Evolutionary conservation across 2,329 filamentous ascomycete species (phyloP).

Genomic region (Apiospora sp.): DNA sequence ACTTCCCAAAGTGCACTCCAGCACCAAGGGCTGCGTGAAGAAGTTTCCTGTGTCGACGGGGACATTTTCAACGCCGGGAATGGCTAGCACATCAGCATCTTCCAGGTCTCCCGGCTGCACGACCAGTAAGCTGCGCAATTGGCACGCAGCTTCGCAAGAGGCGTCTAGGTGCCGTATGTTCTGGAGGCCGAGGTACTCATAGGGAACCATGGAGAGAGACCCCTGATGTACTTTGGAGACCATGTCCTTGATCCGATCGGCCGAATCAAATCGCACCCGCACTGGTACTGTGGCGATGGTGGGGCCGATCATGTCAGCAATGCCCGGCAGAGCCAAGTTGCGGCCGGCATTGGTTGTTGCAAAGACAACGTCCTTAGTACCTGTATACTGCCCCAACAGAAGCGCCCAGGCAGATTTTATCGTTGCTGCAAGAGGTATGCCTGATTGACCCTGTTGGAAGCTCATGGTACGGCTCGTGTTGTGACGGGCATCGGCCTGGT

Average conservation of each 20-base stretch:
- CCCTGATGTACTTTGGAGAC: conserved; percentile 43
- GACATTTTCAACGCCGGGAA: conserved; percentile 22
- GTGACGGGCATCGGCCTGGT: background rate
- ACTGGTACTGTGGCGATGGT: conserved; percentile 52
- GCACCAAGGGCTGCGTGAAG: conserved; percentile 26
- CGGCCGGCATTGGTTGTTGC: conserved; percentile 51
- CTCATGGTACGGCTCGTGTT: background rate
- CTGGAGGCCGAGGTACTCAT: conserved; percentile 23
- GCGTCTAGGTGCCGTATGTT: background rate
- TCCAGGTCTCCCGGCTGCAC: conserved; percentile 1
- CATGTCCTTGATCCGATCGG: conserved; percentile 46
- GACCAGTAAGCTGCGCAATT: conserved; percentile 20
- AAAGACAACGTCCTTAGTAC: conserved; percentile 38
- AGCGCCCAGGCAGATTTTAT: background rate
- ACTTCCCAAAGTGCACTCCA: conserved; percentile 25
- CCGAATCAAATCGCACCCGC: conserved; percentile 41
- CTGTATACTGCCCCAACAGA: background rate
- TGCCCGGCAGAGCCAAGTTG: conserved; percentile 27
- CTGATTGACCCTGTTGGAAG: background rate
- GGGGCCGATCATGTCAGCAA: conserved; percentile 31
- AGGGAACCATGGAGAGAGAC: conserved; percentile 11
- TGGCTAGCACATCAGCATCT: background rate
- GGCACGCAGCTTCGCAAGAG: conserved; percentile 20
- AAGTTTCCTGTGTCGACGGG: conserved; percentile 21
- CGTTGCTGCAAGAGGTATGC: background rate